Conservation (phyloP, 2,329 filamentous ascomycete genomes). For the Alternaria rosae region DNA sequence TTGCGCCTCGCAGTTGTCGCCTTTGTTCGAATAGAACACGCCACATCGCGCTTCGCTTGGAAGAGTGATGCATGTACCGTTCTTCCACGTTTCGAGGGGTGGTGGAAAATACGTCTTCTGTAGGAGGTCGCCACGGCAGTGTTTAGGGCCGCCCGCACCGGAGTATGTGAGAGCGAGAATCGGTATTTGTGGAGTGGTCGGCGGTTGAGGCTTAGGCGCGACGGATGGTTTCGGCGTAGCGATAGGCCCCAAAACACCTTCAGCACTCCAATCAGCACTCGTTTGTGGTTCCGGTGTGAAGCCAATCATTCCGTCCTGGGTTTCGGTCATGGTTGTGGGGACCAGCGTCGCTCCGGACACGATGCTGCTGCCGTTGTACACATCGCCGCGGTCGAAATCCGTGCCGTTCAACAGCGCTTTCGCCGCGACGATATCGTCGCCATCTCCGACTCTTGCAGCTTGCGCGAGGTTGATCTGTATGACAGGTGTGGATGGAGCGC, state of each 20-base stretch:
- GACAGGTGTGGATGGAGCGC: slow-evolving; percentile 30
- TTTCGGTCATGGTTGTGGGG: slow-evolving; percentile 23
- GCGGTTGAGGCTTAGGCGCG: slow-evolving; percentile 15
- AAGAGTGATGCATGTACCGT: slow-evolving; percentile 43
- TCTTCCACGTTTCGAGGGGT: slow-evolving; percentile 35
- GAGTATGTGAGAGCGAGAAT: slow-evolving; percentile 45
- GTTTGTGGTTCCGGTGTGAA: slow-evolving; percentile 23
- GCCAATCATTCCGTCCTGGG: slow-evolving; percentile 36
- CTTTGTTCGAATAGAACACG: slow-evolving; percentile 44
- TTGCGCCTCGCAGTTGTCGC: slow-evolving; percentile 46
- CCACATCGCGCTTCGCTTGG: slow-evolving; percentile 44
- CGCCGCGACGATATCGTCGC: slow-evolving; percentile 22
- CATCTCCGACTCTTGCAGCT: slow-evolving; percentile 31
- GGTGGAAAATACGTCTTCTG: slow-evolving; percentile 35
- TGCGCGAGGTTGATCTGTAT: slow-evolving; percentile 37
- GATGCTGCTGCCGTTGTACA: slow-evolving; percentile 31
- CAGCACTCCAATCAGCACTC: slow-evolving; percentile 24
- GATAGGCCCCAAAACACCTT: slow-evolving; percentile 35
- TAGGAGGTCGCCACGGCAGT: slow-evolving; percentile 43
- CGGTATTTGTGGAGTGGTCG: slow-evolving; percentile 28
- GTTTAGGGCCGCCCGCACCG: slow-evolving; percentile 44
- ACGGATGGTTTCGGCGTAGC: slow-evolving; percentile 21
- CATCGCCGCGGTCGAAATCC: slow-evolving; percentile 37
- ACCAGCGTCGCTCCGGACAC: slow-evolving; percentile 18
- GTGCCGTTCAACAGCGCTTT: slow-evolving; percentile 41